phyloP scores from a whole-genome alignment of 257 asterid species.

The Solanum ossicruentum region DNA sequence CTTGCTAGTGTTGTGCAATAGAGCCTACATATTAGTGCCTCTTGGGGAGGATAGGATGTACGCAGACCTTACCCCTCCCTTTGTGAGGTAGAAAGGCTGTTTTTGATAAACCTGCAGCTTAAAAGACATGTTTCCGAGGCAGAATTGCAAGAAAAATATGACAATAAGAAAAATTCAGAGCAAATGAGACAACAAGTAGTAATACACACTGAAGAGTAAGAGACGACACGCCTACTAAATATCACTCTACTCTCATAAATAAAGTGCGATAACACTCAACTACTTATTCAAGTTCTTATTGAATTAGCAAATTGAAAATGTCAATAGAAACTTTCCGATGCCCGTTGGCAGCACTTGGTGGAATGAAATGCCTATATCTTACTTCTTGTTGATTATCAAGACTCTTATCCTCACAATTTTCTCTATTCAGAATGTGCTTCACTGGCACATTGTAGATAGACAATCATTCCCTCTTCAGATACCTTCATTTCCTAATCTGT shows the following conservation, averaged over 20 bases:
- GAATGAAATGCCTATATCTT: not conserved
- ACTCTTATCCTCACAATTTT: not conserved
- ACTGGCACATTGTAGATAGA: conserved; percentile 95
- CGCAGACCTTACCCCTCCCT: not conserved
- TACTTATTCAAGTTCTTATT: not conserved
- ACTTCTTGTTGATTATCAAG: not conserved
- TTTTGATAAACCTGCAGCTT: not conserved
- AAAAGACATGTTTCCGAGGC: not conserved
- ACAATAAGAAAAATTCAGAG: not conserved
- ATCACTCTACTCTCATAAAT: not conserved
- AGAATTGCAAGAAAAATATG: not conserved
- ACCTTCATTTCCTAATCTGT: conserved; percentile 80
- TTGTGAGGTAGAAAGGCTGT: not conserved
- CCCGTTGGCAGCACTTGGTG: not conserved
- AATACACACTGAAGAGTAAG: not conserved
- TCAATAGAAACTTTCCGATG: not conserved
- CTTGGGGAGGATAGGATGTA: not conserved
- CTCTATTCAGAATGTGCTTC: conserved; percentile 70
- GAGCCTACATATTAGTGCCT: not conserved
- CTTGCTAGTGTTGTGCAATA: not conserved
- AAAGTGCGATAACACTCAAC: not conserved
- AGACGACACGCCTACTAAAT: not conserved
- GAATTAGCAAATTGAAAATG: not conserved
- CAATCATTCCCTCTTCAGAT: conserved; percentile 92
- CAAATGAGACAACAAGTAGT: not conserved